These are phyloP conservation scores for Thraustotheca clavata DNA, from an alignment of 352 stramenopile genomes.

Conservation along the genomic window DNA sequence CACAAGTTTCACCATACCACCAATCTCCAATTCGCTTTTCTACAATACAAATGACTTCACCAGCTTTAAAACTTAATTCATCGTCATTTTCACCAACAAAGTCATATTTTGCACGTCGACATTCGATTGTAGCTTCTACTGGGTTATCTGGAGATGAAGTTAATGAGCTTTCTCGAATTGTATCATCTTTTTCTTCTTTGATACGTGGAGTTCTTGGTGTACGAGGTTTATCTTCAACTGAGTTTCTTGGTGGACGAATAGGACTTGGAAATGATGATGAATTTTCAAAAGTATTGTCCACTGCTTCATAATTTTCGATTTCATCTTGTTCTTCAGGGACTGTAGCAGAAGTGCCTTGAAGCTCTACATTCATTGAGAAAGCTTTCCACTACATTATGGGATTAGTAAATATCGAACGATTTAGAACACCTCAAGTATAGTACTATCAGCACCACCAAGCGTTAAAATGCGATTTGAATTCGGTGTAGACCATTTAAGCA, in stretches of 20 bases:
- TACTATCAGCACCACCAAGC: conserved; percentile 44
- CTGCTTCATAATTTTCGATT: too few relatives aligned
- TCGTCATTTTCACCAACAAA: conserved; percentile 38
- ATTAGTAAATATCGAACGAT: too few relatives aligned
- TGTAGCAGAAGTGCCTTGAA: not conserved
- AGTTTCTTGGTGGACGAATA: too few relatives aligned
- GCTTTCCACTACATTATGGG: conserved; percentile 6
- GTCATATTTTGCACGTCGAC: conserved; percentile 27
- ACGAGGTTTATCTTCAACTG: not conserved
- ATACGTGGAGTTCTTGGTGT: not conserved
- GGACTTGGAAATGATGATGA: too few relatives aligned
- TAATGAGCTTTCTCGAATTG: not conserved
- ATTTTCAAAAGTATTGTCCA: too few relatives aligned
- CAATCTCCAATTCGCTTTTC: conserved; percentile 40
- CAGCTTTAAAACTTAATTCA: conserved; percentile 39
- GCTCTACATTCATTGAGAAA: not conserved
- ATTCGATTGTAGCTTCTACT: conserved; percentile 4
- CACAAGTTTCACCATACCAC: conserved; percentile 54
- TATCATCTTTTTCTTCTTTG: conserved; percentile 17
- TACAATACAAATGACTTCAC: conserved; percentile 48
- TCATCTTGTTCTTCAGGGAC: too few relatives aligned
- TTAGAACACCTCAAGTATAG: conserved; percentile 34
- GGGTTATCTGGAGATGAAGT: too few relatives aligned
- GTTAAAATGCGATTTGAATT: conserved; percentile 34
- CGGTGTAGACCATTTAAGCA: conserved; percentile 43